These are phyloP conservation scores for Syzygium aqueum DNA, from an alignment of 345 rosid genomes.

Conservation along the genomic window DNA sequence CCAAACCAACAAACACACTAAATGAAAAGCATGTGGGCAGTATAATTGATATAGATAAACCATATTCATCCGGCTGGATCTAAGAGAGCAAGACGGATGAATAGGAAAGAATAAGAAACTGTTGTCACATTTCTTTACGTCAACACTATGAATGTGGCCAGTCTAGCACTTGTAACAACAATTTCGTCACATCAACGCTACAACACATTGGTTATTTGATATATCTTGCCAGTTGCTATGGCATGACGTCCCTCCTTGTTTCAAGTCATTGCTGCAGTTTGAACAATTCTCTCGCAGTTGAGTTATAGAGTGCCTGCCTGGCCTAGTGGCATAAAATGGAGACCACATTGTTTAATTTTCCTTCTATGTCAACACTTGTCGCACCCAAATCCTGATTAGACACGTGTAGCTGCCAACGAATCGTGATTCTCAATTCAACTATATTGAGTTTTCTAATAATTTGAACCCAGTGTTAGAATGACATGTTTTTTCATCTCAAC, in stretches of 20 bases:
- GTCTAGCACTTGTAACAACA: not conserved
- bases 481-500: not conserved
- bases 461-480: not conserved
- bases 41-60: not conserved
- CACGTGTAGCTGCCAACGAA: not conserved
- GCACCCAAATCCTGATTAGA: not conserved
- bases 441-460: not conserved
- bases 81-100: not conserved
- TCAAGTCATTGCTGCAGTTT: not conserved
- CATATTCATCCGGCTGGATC: not conserved
- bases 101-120: not conserved
- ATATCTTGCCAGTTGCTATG: not conserved
- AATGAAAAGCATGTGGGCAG: not conserved
- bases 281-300: not conserved
- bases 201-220: not conserved
- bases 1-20: not conserved
- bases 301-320: not conserved
- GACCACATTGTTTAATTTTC: not conserved
- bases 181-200: not conserved
- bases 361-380: not conserved
- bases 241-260: not conserved
- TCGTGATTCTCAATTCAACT: not conserved
- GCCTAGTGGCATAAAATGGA: not conserved
- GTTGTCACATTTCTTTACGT: not conserved
- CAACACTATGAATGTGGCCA: not conserved